Evolutionary conservation across 2,329 filamentous ascomycete species (phyloP).

Genomic region (Penicillium sumatraense): DNA sequence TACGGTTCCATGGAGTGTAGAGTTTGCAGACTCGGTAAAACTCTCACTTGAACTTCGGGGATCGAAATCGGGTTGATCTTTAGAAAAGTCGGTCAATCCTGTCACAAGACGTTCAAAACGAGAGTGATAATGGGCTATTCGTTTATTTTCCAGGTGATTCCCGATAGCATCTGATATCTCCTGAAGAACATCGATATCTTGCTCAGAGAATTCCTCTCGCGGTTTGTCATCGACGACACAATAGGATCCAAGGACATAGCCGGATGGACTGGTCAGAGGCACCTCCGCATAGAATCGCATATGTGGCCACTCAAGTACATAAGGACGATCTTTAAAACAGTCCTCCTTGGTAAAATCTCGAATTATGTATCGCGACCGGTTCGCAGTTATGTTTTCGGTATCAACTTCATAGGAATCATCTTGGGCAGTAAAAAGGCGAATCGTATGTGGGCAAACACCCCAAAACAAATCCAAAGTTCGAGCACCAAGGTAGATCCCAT

Average conservation of each 20-base stretch:
- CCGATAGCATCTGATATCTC: constrained; percentile 62
- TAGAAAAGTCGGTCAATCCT: constrained; percentile 57
- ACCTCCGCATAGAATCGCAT: constrained; percentile 62
- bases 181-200: constrained; percentile 53
- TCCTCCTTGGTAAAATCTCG: constrained; percentile 44
- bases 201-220: constrained; percentile 46
- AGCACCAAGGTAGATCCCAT: constrained; percentile 39
- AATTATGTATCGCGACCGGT: constrained; percentile 40
- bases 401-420: constrained; percentile 20
- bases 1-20: not conserved
- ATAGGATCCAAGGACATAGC: constrained; percentile 63
- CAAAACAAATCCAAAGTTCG: constrained; percentile 27
- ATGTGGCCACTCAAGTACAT: constrained; percentile 37
- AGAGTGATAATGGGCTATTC: constrained; percentile 58
- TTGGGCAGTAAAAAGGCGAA: constrained; percentile 28
- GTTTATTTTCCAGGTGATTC: constrained; percentile 62
- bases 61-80: constrained; percentile 40
- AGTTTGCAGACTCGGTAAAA: constrained; percentile 5
- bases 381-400: constrained; percentile 30
- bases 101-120: constrained; percentile 62
- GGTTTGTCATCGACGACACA: constrained; percentile 62
- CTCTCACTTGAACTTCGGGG: constrained; percentile 19
- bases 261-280: constrained; percentile 60
- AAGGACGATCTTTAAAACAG: constrained; percentile 38
- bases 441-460: constrained; percentile 28